Conservation (phyloP, 2,329 filamentous ascomycete genomes). For the Blumeriella jaapii region DNA sequence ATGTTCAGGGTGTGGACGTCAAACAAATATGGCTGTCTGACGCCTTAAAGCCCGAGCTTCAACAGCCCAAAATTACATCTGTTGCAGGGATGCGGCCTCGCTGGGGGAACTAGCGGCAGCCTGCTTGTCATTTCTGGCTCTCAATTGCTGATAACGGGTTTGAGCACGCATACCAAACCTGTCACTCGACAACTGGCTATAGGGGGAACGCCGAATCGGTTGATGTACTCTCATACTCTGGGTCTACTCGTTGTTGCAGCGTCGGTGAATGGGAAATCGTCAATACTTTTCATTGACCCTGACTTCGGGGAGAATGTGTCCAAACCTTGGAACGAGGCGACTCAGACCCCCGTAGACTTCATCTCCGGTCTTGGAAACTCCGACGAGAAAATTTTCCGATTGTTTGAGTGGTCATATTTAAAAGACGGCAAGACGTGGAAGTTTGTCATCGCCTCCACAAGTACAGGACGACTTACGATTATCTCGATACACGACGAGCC, state of each 20-base stretch:
- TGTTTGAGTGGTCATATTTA: slow-evolving; percentile 53
- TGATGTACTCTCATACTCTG: slow-evolving; percentile 44
- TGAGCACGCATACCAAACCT: slow-evolving; percentile 34
- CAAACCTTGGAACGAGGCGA: slow-evolving; percentile 31
- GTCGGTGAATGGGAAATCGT: slow-evolving; percentile 32
- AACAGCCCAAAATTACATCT: slow-evolving; percentile 37
- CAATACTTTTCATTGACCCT: slow-evolving; percentile 45
- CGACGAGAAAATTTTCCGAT: slow-evolving; percentile 46
- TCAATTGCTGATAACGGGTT: slow-evolving; percentile 40
- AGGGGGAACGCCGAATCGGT: slow-evolving; percentile 28
- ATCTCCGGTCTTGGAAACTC: slow-evolving; percentile 44
- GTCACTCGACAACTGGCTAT: slow-evolving; percentile 40
- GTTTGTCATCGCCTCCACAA: slow-evolving; percentile 50
- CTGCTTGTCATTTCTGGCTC: slow-evolving; percentile 39
- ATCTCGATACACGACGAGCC: slow-evolving; percentile 34
- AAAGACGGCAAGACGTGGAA: slow-evolving; percentile 47
- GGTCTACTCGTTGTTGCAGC: slow-evolving; percentile 43
- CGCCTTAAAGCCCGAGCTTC: slow-evolving; percentile 34
- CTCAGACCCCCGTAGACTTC: slow-evolving; percentile 33
- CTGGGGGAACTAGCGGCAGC: slow-evolving; percentile 19
- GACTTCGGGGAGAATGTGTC: slow-evolving; percentile 43
- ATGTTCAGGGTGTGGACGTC: slow-evolving; percentile 7
- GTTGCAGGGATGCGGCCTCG: slow-evolving; percentile 32
- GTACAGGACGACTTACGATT: slow-evolving; percentile 42
- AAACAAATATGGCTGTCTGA: slow-evolving; percentile 41